Percentiles rank a stretch among this genome's conserved stretches.
Evolutionary conservation across 1,139 yeast genomes (phyloP).

Genomic region (Hemisphaericaspora lyxosophila): DNA sequence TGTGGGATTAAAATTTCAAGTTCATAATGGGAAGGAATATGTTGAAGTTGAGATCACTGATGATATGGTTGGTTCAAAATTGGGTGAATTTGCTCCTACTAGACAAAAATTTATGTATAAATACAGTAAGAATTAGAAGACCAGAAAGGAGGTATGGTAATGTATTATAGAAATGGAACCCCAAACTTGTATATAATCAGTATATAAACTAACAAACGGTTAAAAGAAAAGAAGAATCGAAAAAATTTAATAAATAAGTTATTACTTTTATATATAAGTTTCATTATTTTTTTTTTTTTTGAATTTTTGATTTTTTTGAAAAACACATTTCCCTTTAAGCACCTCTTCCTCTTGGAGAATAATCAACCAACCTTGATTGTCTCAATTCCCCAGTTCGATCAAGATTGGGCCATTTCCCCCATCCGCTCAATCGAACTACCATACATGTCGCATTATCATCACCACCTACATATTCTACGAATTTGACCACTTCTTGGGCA

Average conservation of each 20-base stretch:
- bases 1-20: constrained; percentile 90
- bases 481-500: constrained; percentile 80
- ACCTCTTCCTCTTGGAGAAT: constrained; percentile 34
- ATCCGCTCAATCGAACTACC: constrained; percentile 76
- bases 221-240: no score
- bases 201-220: background rate
- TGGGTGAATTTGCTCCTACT: constrained; percentile 95
- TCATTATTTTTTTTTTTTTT: background rate
- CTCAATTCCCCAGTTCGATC: constrained; percentile 84
- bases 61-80: constrained; percentile 96
- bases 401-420: constrained; percentile 88
- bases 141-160: no score
- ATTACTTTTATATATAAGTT: no score
- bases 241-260: no score
- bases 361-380: constrained; percentile 66
- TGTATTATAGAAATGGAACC: background rate
- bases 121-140: constrained; percentile 62
- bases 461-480: constrained; percentile 84
- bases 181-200: no score
- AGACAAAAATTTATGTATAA: constrained; percentile 84
- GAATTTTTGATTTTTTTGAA: no score
- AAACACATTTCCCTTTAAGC: constrained; percentile 7
- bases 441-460: constrained; percentile 93
- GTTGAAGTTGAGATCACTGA: constrained; percentile 85
- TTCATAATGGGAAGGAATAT: constrained; percentile 94